Conservation (phyloP, 352 stramenopile genomes). For the Pythium brachiatum region DNA sequence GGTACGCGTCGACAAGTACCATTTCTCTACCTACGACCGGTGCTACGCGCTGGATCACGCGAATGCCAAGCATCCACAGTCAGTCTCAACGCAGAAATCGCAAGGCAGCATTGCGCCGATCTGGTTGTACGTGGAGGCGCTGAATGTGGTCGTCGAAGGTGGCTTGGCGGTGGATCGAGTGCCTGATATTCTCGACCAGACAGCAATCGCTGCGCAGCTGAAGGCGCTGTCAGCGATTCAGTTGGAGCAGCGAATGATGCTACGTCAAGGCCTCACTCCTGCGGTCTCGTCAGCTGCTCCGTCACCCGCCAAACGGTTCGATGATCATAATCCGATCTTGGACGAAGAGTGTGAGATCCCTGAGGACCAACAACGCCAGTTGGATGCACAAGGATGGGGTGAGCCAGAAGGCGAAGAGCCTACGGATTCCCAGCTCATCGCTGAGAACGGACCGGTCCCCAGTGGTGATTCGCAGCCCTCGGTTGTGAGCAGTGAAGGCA, state of each 20-base stretch:
- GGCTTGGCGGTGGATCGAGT: constrained; percentile 42
- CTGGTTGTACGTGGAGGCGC: constrained; percentile 27
- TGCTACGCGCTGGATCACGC: constrained; percentile 35
- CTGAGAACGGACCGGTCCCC: constrained; percentile 47
- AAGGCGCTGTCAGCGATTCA: constrained; percentile 20
- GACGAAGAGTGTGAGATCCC: constrained; percentile 64
- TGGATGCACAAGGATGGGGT: constrained; percentile 56
- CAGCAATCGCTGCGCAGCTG: constrained; percentile 30
- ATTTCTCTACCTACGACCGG: constrained; percentile 45
- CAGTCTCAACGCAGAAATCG: background rate
- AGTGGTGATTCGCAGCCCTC: constrained; percentile 8
- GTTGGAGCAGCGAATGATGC: constrained; percentile 45
- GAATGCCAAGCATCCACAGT: background rate
- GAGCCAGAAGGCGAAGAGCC: constrained; percentile 11
- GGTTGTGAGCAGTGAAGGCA: background rate
- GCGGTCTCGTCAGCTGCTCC: background rate
- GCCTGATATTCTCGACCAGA: constrained; percentile 32
- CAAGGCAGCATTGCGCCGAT: background rate
- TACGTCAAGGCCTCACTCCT: constrained; percentile 38
- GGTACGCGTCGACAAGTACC: constrained; percentile 57
- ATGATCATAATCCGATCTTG: constrained; percentile 42
- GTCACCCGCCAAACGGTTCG: constrained; percentile 23
- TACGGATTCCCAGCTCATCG: constrained; percentile 72
- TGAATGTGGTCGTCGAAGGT: constrained; percentile 51
- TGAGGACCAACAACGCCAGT: constrained; percentile 50